Percentiles rank a stretch among this genome's conserved stretches.
Evolutionary conservation across 352 stramenopile genomes (phyloP).

Genomic region (Phytophthora idaei): DNA sequence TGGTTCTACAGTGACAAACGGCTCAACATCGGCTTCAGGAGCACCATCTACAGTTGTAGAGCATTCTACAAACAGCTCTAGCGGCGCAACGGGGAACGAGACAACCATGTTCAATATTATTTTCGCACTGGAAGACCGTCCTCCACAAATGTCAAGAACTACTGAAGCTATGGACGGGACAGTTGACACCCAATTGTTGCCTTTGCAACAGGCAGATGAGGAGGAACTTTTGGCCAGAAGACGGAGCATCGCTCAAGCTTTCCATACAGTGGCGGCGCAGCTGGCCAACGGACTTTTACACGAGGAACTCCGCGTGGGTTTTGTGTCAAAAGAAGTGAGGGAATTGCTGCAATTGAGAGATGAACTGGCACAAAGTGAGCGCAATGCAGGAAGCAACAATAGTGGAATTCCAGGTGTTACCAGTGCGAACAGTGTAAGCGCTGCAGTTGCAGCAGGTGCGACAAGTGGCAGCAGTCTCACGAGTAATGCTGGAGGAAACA

Average conservation of each 20-base stretch:
- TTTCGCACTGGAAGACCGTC: slow-evolving; percentile 73
- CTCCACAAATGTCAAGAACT: slow-evolving; percentile 19
- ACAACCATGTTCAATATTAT: slow-evolving; percentile 92
- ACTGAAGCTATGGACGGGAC: slow-evolving; percentile 1
- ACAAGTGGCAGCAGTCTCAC: slow-evolving; percentile 35
- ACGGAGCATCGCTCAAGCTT: slow-evolving; percentile 54
- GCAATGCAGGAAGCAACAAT: slow-evolving; percentile 30
- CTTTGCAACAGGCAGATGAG: slow-evolving; percentile 31
- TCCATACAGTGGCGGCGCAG: slow-evolving; percentile 70
- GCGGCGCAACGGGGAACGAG: slow-evolving; percentile 43
- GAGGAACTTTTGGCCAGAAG: slow-evolving; percentile 42
- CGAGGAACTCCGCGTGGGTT: slow-evolving; percentile 80
- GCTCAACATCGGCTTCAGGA: slow-evolving; percentile 13
- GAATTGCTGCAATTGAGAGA: slow-evolving; percentile 83
- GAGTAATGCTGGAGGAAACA: slow-evolving; percentile 21
- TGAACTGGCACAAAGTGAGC: slow-evolving; percentile 76
- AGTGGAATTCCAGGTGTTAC: slow-evolving; percentile 19
- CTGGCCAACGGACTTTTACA: slow-evolving; percentile 83
- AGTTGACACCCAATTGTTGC: slow-evolving; percentile 28
- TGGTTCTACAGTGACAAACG: slow-evolving; percentile 6
- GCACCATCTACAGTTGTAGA: slow-evolving; percentile 23
- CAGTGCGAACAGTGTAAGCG: slow-evolving; percentile 39
- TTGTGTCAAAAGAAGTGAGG: slow-evolving; percentile 78
- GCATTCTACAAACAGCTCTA: slow-evolving; percentile 17
- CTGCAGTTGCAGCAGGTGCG: slow-evolving; percentile 29